These are phyloP conservation scores for Trichoderma erinaceum DNA, from an alignment of 495 filamentous ascomycete species.

Conservation along the genomic window DNA sequence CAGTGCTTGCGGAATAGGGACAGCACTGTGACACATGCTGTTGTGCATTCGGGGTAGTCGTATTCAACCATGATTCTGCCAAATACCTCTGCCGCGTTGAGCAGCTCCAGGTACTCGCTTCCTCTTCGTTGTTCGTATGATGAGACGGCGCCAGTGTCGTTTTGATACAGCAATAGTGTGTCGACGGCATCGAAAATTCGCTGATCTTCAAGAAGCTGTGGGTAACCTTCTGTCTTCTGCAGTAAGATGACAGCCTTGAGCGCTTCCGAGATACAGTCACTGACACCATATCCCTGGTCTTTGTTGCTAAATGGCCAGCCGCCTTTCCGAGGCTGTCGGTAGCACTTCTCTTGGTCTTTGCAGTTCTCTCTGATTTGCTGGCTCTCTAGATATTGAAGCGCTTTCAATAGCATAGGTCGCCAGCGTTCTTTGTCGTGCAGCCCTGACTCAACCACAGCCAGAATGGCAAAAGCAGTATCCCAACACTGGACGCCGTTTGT, in stretches of 20 bases:
- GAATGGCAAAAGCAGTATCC: slow-evolving; percentile 89
- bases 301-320: slow-evolving; percentile 93
- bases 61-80: slow-evolving; percentile 97
- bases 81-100: slow-evolving; percentile 96
- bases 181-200: slow-evolving; percentile 83
- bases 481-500: slow-evolving; percentile 96
- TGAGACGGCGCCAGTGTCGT: slow-evolving; percentile 77
- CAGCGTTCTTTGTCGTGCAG: slow-evolving; percentile 72
- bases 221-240: slow-evolving; percentile 72
- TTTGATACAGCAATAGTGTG: slow-evolving; percentile 88
- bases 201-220: slow-evolving; percentile 62
- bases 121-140: slow-evolving; percentile 83
- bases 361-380: slow-evolving; percentile 89
- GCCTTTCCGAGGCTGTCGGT: slow-evolving; percentile 87
- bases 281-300: slow-evolving; percentile 89
- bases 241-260: slow-evolving; percentile 81
- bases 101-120: slow-evolving; percentile 66
- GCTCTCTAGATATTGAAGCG: slow-evolving; percentile 78
- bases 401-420: slow-evolving; percentile 75
- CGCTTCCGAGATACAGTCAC: slow-evolving; percentile 87
- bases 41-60: slow-evolving; percentile 96
- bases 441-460: slow-evolving; percentile 70
- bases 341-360: slow-evolving; percentile 69
- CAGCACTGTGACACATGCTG: slow-evolving; percentile 85
- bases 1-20: slow-evolving; percentile 74